Base-by-base conservation (phyloP, 1,284 basidiomycete species). In the Marasmius oreades region DNA sequence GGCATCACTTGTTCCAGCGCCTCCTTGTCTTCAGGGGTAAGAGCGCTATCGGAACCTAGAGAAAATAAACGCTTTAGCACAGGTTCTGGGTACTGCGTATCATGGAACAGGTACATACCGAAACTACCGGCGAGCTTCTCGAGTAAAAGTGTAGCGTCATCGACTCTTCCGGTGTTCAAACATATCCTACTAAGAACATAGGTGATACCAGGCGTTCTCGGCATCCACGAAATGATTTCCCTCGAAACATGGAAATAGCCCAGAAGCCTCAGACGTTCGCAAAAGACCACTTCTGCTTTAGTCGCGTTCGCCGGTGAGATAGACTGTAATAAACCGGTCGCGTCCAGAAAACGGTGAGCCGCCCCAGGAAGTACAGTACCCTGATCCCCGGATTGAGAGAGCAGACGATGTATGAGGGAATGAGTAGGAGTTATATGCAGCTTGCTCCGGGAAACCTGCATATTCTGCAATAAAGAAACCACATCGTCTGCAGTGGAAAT, bases 101-200 rank as follows among this genome's bases (percentile, higher is more conserved):
- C 51, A 37, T 36, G 16, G 39, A n/a, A 18, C 5, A 42, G 16
- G 28, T 4, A 31, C 85, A 70, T 67, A 95, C 93, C 89, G 61
- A 93, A 88, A 61, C 79, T 83, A 39, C 85, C 85, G 12, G 88
- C 86, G n/a, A 94, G 75, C 61, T 84, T 85, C 69, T 93, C 85
- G 59, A 98, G 76, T 34, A 85, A 69, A 47, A 73, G 73, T 0
- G 84, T 81, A 1, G 92, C 90, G 63, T 93, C 90, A 55, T 93
- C 92, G 14, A 82, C 75, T 18, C 86, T 78, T 2, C 88, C 88
- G n/a, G 84, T 71, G 58, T 85, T 80, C 46, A 95, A 70, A 73
- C 80, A 82, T 12, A 93, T 76, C 61, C 85, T 75, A 1, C 85
- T 89, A 50, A 79, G 78, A 24, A 94, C 81, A 69, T 91, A 97